Evolutionary conservation across 257 asterid genomes (phyloP).

Genomic region (Ocimum tenuiflorum): DNA sequence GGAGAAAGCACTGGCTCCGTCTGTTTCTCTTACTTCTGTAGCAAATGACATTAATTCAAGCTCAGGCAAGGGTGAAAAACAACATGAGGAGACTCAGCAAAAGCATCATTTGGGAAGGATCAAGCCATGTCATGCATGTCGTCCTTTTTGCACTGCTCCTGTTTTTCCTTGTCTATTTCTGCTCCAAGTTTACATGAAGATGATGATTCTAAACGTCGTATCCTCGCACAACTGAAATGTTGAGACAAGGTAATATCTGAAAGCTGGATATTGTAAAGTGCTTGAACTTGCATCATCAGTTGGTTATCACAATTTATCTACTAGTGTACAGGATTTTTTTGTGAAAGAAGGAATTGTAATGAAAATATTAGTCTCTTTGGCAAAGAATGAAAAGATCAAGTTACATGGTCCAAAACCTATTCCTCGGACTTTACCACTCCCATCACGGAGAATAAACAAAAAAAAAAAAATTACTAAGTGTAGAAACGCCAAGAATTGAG

Average conservation of each 20-base stretch:
- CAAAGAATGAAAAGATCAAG: background rate
- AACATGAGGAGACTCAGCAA: constrained; percentile 79
- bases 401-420: background rate
- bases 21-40: constrained; percentile 24
- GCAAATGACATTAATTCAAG: constrained; percentile 95
- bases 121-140: constrained; percentile 81
- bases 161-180: constrained; percentile 61
- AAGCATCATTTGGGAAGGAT: constrained; percentile 81
- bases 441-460: background rate
- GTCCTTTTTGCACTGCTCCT: constrained; percentile 70
- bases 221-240: background rate
- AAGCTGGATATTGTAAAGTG: constrained; percentile 14
- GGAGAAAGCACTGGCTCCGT: constrained; percentile 2
- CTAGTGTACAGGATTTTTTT: background rate
- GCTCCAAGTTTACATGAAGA: constrained; percentile 60
- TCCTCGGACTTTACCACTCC: too few species aligned
- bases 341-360: background rate
- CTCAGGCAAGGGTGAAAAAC: constrained; percentile 95
- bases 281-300: constrained; percentile 6
- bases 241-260: constrained; percentile 6
- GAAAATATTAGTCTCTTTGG: background rate
- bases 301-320: background rate
- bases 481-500: background rate
- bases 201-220: constrained; percentile 19
- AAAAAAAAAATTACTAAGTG: background rate